A percentile compares a stretch with the other conserved stretches of the same genome.
These are phyloP conservation scores for Nakaseomyces uthaithaninus DNA, from an alignment of 1,139 yeast genomes.

Conservation along the genomic window DNA sequence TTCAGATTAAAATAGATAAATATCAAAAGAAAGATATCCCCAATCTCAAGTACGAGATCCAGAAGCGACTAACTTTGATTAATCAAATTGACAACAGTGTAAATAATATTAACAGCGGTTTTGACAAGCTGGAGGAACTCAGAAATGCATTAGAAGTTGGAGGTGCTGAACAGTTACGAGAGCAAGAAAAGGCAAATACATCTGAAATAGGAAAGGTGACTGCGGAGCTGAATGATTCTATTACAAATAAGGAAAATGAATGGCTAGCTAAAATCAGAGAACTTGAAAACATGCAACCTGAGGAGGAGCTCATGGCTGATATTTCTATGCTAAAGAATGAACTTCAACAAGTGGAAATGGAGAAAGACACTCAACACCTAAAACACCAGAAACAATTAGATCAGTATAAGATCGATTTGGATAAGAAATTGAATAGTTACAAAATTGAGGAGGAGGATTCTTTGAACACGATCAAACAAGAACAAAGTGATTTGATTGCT, in stretches of 20 bases:
- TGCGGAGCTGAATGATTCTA: conserved; percentile 7
- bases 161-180: too few species aligned
- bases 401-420: conserved; percentile 8
- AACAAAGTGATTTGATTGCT: conserved; percentile 13
- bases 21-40: conserved; percentile 4
- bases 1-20: conserved; percentile 12
- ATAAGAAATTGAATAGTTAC: conserved; percentile 9
- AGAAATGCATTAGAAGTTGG: too few species aligned
- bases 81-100: conserved; percentile 4
- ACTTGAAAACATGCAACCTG: conserved; percentile 11
- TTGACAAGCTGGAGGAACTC: conserved; percentile 12
- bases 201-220: conserved; percentile 5
- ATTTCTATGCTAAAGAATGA: conserved; percentile 8
- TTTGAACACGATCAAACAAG: conserved; percentile 11
- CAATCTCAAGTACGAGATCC: conserved; percentile 10
- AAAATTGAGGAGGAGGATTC: conserved; percentile 10
- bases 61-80: conserved; percentile 2
- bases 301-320: conserved; percentile 9
- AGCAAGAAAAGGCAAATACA: too few species aligned
- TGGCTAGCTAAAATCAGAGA: conserved; percentile 13
- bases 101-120: background rate
- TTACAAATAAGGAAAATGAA: conserved; percentile 6
- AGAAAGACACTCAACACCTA: conserved; percentile 9
- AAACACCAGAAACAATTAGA: conserved; percentile 10
- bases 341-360: conserved; percentile 4